Base-by-base conservation (phyloP, 2,329 filamentous ascomycete species). In the Claviceps spartinae region DNA sequence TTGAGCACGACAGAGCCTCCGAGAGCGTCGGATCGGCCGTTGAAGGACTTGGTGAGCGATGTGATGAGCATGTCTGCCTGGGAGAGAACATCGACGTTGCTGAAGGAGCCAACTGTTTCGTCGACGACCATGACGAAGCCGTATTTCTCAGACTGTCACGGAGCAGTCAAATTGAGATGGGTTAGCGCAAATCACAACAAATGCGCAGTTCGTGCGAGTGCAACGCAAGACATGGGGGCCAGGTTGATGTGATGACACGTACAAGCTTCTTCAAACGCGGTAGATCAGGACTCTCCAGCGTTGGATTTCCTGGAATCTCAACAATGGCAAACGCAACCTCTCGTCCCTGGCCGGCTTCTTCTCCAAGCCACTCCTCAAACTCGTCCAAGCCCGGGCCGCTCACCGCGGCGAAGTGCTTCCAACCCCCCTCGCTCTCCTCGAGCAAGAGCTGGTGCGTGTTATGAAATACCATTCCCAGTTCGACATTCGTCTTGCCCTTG, bases 1-100 rank as follows among this genome's bases (percentile, higher is more conserved):
- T 76, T 77, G 42, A 80, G 65, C 42, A 73, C 67, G 18, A 70
- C 57, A 49, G 70, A 72, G n/a, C 73, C 78, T 37, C 66, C 76
- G 66, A 81, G 73, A 47, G 76, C 72, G 57, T 82, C 71, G 22
- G 76, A 70, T 54, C 72, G 72, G 16, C 79, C 79, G 54, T 67
- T 77, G 59, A 83, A 81, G 1, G 71, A 70, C 61, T 82, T 82
- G n/a, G 77, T 81, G 16, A 81, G 65, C 24, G 71, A 75, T 0
- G 73, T 73, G 16, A 77, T 56, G 34, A 82, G 54, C 0, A 78
- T 60, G 56, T 82, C 77, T 1, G 72, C 70, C 0, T 68, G 63
- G 5, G 63, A 56, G 3, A 78, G 60, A 37, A 82, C 61, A 58
- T 81, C 74, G 53, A 77, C 60, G 58, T 76, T 77, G 58, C 63